Percentiles rank a stretch among this genome's conserved stretches.
phyloP scores from a whole-genome alignment of 2,329 filamentous ascomycete species.

The Elsinoe necatrix region DNA sequence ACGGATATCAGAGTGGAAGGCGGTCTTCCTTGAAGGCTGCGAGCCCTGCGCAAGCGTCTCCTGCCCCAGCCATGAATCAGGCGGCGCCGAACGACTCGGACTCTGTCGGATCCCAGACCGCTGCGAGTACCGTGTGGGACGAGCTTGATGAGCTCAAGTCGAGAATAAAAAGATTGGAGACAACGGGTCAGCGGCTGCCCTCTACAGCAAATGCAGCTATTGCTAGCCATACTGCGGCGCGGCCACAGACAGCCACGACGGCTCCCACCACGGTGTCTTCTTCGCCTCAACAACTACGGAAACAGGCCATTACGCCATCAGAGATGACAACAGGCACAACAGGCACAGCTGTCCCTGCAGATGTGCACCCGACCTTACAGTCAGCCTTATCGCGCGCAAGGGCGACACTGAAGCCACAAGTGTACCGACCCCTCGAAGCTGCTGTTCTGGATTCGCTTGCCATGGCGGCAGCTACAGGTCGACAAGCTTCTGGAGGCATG shows the following conservation, averaged over 20 bases:
- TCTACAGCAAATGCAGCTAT: constrained; percentile 73
- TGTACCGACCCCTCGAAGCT: constrained; percentile 72
- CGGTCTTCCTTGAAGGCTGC: not conserved
- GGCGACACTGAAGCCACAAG: constrained; percentile 56
- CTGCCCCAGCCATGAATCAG: not conserved
- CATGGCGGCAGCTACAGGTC: constrained; percentile 69
- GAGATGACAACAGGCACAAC: constrained; percentile 34
- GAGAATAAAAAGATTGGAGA: constrained; percentile 78
- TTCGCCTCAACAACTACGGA: constrained; percentile 66
- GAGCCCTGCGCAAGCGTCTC: not conserved
- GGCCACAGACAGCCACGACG: constrained; percentile 84
- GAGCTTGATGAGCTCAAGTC: constrained; percentile 94
- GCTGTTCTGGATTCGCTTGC: constrained; percentile 73
- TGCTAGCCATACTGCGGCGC: constrained; percentile 63
- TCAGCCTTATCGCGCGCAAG: constrained; percentile 74
- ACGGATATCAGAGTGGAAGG: not conserved
- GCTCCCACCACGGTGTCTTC: constrained; percentile 83
- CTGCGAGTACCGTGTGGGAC: constrained; percentile 93
- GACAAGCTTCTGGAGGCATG: constrained; percentile 50
- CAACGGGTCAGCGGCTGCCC: constrained; percentile 73
- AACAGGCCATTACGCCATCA: constrained; percentile 30
- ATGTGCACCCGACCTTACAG: constrained; percentile 68
- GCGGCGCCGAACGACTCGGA: constrained; percentile 43
- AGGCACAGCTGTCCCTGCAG: constrained; percentile 39
- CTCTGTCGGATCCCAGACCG: constrained; percentile 79